A percentile compares a stretch with the other conserved stretches of the same genome.
Conservation (phyloP, 1,139 yeast species). For the Yamadazyma buinensis region DNA sequence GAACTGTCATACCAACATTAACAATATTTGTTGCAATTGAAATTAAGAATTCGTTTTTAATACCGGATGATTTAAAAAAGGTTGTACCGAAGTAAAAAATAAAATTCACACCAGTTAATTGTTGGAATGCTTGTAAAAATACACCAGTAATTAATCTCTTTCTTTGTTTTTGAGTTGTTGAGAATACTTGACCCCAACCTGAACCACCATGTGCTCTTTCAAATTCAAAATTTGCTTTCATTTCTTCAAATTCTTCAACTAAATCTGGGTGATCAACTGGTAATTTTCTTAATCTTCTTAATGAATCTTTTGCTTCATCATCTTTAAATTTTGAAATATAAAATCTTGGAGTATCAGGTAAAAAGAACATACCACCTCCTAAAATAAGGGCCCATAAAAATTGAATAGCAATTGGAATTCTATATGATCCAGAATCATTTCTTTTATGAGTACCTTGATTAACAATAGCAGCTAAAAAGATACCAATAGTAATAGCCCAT, state of each 20-base stretch:
- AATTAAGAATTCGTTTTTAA: conserved; percentile 28
- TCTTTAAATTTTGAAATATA: conserved; percentile 49
- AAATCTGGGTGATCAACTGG: conserved; percentile 38
- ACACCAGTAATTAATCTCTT: conserved; percentile 35
- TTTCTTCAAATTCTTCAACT: conserved; percentile 34
- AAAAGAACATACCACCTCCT: conserved; percentile 51
- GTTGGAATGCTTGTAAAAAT: conserved; percentile 50
- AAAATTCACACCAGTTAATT: conserved; percentile 72
- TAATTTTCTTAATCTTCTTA: conserved; percentile 29
- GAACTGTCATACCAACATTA: conserved; percentile 32
- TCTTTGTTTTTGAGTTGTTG: conserved; percentile 29
- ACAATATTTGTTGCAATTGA: conserved; percentile 35
- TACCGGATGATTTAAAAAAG: conserved; percentile 55
- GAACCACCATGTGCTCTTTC: conserved; percentile 28
- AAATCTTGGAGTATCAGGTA: conserved; percentile 81
- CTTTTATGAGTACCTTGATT: conserved; percentile 54
- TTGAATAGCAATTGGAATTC: conserved; percentile 59
- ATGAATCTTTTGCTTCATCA: conserved; percentile 50
- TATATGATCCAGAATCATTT: conserved; percentile 54
- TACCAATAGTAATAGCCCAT: conserved; percentile 59
- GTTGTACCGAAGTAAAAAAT: conserved; percentile 67
- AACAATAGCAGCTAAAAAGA: conserved; percentile 61
- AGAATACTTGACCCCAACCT: conserved; percentile 30
- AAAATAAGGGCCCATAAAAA: conserved; percentile 37
- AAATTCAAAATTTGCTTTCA: conserved; percentile 33